Evolutionary conservation across 805 yeast species (phyloP).

Genomic region (Hemisphaericaspora nanyangensis): DNA sequence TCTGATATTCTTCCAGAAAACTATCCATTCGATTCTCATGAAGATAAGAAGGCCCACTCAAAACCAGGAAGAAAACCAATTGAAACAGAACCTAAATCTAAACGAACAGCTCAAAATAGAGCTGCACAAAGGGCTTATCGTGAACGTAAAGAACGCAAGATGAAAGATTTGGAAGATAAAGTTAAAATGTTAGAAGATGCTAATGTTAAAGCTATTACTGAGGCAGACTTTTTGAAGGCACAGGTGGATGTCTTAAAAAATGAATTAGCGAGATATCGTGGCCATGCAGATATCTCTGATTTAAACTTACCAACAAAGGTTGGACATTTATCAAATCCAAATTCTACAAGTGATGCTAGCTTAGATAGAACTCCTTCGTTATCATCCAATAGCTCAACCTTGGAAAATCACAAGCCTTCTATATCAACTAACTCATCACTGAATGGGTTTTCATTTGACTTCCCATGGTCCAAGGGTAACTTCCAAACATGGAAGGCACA

Average conservation of each 20-base stretch:
- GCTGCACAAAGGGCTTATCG: conserved; percentile 98
- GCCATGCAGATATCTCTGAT: conserved; percentile 25
- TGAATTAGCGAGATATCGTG: conserved; percentile 64
- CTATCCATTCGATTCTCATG: conserved; percentile 19
- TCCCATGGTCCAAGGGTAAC: conserved; percentile 44
- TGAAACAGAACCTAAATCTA: conserved; percentile 75
- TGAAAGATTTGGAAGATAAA: conserved; percentile 80
- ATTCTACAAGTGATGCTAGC: conserved; percentile 9
- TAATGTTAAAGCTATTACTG: conserved; percentile 63
- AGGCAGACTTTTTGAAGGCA: conserved; percentile 66
- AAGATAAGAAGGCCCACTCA: conserved; percentile 35
- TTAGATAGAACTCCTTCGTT: conserved; percentile 13
- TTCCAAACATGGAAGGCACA: conserved; percentile 3
- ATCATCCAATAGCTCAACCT: conserved; percentile 8
- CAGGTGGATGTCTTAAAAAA: conserved; percentile 72
- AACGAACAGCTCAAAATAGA: conserved; percentile 93
- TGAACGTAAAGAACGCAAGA: conserved; percentile 84
- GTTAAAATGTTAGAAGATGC: conserved; percentile 71
- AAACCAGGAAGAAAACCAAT: conserved; percentile 84
- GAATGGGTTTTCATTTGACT: conserved; percentile 44
- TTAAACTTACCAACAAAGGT: conserved; percentile 28
- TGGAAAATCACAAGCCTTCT: conserved; percentile 3
- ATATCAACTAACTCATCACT: conserved; percentile 5
- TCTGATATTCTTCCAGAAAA: conserved; percentile 15
- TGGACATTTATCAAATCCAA: conserved; percentile 19